phyloP scores from a whole-genome alignment of 108 stramenopile species.

The Chaetoceros muelleri region DNA sequence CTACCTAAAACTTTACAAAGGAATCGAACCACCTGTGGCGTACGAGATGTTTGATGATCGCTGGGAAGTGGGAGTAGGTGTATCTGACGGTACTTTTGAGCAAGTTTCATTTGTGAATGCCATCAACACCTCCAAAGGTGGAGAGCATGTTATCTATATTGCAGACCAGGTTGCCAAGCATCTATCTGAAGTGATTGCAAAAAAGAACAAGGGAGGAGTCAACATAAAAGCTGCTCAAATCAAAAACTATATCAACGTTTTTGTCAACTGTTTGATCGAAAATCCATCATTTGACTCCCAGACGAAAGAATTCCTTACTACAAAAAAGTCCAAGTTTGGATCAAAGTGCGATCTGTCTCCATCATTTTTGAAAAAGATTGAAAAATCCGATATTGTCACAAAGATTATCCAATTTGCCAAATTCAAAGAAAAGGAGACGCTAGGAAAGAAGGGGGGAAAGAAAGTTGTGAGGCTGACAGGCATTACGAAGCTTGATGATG shows the following conservation, averaged over 20 bases:
- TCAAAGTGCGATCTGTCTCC: conserved; percentile 60
- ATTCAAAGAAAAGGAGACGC: conserved; percentile 81
- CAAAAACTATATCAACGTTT: conserved; percentile 93
- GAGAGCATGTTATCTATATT: conserved; percentile 86
- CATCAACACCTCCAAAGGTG: conserved; percentile 95
- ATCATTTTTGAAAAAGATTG: conserved; percentile 80
- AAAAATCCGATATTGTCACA: conserved; percentile 89
- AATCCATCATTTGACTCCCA: conserved; percentile 98
- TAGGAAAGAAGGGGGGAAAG: conserved; percentile 86
- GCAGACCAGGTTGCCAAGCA: conserved; percentile 76
- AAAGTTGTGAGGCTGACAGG: conserved; percentile 94
- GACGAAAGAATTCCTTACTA: conserved; percentile 95
- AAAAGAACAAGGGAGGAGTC: conserved; percentile 90
- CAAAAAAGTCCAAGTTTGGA: conserved; percentile 65
- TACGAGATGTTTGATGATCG: conserved; percentile 81
- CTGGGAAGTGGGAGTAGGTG: conserved; percentile 95
- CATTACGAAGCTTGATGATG: conserved; percentile 96
- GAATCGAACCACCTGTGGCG: conserved; percentile 62
- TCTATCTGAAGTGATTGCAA: conserved; percentile 52
- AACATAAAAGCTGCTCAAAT: conserved; percentile 85
- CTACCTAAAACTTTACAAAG: conserved; percentile 87
- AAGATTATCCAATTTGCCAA: conserved; percentile 68
- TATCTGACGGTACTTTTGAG: conserved; percentile 65
- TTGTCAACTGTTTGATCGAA: conserved; percentile 93
- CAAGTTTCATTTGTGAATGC: conserved; percentile 98